Evolutionary conservation across 169 alveolate species (phyloP), one percentile per base, ranked within the genome.

Genomic region (Plasmodium chabaudi): DNA sequence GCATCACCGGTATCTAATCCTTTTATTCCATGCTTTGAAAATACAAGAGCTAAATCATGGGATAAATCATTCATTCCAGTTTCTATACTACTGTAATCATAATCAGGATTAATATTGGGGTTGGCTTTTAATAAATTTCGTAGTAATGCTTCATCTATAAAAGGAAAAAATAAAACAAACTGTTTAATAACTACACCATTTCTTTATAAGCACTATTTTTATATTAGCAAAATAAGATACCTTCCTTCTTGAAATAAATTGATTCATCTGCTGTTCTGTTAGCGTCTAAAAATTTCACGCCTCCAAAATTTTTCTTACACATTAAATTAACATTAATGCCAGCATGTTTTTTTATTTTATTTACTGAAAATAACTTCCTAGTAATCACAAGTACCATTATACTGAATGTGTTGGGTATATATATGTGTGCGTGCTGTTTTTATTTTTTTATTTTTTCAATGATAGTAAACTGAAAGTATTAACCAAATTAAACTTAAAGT

Each of bases 81-180:
- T 70, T 82, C 90, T 3, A 49, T 19, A 42, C 68, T 82, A 12
- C 84, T 53, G 7, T n/a, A 67, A 55, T 82, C 15, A 39, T 70
- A 93, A 17, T 89, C 88, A 1, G 95, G 95, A 57, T 93, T 88
- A 55, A 75, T 67, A 65, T 93, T 93, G 19, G 95, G 95, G 68
- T 93, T 92, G 56, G 89, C 87, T 59, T 91, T 92, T 49, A 93
- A 86, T 84, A 93, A 57, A 59, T 88, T 88, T 49, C 84, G 88
- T 68, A 93, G 71, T 57, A 93, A 69, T 19, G 93, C 90, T 74
- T 93, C 94, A 73, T 93, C 95, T 93, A 68, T 42, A 84, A n/a
- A 25, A 4, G 46, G 44, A 21, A 19, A 15, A n/a, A 60, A 34
- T 39, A 49, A 56, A 1, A 55, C 53, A 56, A 34, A 34, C 7